Evolutionary conservation across 2,329 filamentous ascomycete genomes (phyloP).

Genomic region (Claviceps sp.): DNA sequence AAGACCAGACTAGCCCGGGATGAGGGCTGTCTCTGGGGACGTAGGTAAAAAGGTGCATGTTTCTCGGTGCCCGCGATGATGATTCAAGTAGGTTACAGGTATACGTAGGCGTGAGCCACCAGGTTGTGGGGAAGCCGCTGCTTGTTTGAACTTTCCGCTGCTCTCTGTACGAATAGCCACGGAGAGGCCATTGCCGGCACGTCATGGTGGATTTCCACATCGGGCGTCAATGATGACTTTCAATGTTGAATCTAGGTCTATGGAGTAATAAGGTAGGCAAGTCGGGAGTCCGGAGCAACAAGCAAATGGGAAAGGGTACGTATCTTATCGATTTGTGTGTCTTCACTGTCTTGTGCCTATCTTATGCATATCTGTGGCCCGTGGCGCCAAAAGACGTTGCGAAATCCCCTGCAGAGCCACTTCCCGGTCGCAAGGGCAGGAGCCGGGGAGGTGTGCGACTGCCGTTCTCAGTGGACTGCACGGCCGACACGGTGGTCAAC

Average conservation of each 20-base stretch:
- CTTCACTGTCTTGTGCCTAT: neutral
- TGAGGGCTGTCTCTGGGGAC: too few species aligned
- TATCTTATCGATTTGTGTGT: neutral
- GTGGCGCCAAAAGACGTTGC: neutral
- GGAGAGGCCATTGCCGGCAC: neutral
- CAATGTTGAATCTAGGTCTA: neutral
- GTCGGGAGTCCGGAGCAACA: neutral
- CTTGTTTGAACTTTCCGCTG: neutral
- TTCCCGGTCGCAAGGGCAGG: slow-evolving; percentile 3
- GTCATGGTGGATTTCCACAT: too few species aligned
- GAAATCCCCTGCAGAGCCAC: slow-evolving; percentile 4
- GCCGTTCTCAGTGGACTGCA: neutral
- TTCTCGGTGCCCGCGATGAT: too few species aligned
- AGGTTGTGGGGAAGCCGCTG: neutral
- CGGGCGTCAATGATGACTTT: neutral
- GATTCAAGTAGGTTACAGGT: too few species aligned
- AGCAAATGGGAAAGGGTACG: neutral
- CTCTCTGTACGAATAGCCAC: neutral
- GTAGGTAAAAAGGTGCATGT: too few species aligned
- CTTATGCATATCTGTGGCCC: neutral
- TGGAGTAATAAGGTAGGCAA: neutral
- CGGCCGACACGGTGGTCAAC: too few species aligned
- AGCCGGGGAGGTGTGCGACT: slow-evolving; percentile 2
- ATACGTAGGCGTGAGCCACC: too few species aligned
- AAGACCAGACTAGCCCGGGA: too few species aligned